Conservation (phyloP, 2,329 filamentous ascomycete genomes). For the Trichoderma aggressivum region DNA sequence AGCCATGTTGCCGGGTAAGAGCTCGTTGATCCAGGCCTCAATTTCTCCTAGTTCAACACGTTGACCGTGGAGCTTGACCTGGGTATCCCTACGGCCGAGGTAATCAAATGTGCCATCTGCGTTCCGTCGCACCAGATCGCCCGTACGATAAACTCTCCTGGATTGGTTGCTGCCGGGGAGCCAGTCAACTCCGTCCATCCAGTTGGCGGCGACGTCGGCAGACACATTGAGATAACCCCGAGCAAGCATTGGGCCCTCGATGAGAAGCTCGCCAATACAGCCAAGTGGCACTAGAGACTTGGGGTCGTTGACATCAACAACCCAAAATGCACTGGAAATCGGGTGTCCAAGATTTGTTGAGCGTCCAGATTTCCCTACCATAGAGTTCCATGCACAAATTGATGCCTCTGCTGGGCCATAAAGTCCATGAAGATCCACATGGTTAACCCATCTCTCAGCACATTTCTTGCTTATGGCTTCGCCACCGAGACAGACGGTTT, state of each 20-base stretch:
- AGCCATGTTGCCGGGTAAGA: not conserved
- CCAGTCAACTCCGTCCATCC: constrained; percentile 7
- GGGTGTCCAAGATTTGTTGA: constrained; percentile 19
- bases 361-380: not conserved
- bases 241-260: constrained; percentile 24
- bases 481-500: constrained; percentile 10
- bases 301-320: constrained; percentile 20
- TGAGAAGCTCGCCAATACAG: constrained; percentile 23
- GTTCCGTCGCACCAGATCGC: not conserved
- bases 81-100: constrained; percentile 1
- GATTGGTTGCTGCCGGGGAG: not conserved
- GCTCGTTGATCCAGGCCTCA: not conserved
- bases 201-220: not conserved
- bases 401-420: constrained; percentile 17
- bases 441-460: not conserved
- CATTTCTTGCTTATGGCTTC: constrained; percentile 13
- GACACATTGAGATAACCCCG: constrained; percentile 20
- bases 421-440: not conserved
- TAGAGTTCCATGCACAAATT: constrained; percentile 7
- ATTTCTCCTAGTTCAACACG: constrained; percentile 16
- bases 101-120: constrained; percentile 12
- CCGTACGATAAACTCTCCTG: not conserved
- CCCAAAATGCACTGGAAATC: constrained; percentile 20
- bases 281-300: constrained; percentile 21
- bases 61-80: constrained; percentile 11